Base-by-base conservation (phyloP, 179 eudicot species). In the Silene coronaria region DNA sequence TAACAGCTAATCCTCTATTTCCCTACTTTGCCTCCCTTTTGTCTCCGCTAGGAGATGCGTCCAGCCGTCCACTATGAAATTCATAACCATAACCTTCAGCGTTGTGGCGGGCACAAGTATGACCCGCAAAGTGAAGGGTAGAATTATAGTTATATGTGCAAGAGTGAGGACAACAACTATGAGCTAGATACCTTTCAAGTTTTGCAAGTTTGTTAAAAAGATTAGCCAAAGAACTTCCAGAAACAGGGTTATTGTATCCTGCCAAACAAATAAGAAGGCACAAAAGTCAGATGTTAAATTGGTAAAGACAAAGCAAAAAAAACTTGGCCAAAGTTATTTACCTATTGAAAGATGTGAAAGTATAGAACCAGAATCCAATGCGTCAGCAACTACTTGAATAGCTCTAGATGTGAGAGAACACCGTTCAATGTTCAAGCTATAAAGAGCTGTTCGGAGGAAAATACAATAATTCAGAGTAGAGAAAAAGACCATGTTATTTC, bases 371-470 rank as follows among this genome's bases (percentile, higher is more conserved):
- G 89, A 80, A 82, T 79, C 81, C 82, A 96, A 80, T 24, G 96
- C 84, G 66, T 92, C 96, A 48, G 96, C 87, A 80, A 93, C 78
- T 84, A 78, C 87, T 76, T 92, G 97, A 80, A 96, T 86, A 45
- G 97, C 91, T 87, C 92, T 88, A 42, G 97, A 86, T 59, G 97
- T 96, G 76, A 96, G 83, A 61, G 92, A 91, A 81, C 99, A 96
- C 8, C 89, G 87, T 78, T 90, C 97, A 68, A 96, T 81, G 79
- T 91, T 87, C 79, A 96, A 86, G 83, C 88, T 93, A 74, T 92
- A 91, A 73, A 96, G 97, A 65, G 88, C 99, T 96, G 91, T 76
- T 22, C 5, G 9, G 36, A 34, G 65, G 53, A 30, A 22, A 45
- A 48, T 2, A 71, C 13, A 16, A 5, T 11, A n/a, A 70, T 10